phyloP scores from a whole-genome alignment of 2,329 filamentous ascomycete genomes.

The Fusarium sp. region DNA sequence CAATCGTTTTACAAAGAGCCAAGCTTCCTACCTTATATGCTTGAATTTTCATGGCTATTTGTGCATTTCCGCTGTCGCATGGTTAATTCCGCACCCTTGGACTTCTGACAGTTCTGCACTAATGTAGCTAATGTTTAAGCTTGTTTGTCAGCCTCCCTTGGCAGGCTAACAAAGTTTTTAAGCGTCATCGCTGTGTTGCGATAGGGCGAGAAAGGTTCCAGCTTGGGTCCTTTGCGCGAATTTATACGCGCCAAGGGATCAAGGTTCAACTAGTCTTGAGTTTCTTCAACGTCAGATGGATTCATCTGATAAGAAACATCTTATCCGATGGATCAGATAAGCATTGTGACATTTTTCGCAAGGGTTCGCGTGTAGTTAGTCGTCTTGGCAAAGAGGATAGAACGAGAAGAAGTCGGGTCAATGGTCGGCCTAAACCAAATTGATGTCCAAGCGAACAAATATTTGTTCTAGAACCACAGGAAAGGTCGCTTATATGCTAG shows the following conservation, averaged over 20 bases:
- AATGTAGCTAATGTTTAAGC: neutral
- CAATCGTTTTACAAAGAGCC: too few relatives aligned
- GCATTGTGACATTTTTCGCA: rapidly evolving
- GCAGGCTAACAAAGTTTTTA: neutral
- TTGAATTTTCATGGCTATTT: neutral
- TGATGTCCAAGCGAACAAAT: rapidly evolving
- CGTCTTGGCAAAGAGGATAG: neutral
- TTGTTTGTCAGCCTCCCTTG: neutral
- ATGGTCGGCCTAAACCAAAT: rapidly evolving
- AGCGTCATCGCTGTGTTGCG: rapidly evolving
- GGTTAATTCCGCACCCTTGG: neutral
- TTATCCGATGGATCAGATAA: neutral
- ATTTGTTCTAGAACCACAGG: neutral
- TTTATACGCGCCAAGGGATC: neutral
- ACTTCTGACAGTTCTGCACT: neutral
- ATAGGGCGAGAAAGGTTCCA: neutral
- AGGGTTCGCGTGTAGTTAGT: rapidly evolving
- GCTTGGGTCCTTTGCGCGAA: neutral
- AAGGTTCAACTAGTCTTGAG: neutral
- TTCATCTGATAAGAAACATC: neutral
- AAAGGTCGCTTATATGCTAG: rapidly evolving
- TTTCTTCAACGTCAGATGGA: neutral
- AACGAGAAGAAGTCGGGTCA: neutral
- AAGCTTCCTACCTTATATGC: neutral
- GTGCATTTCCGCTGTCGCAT: neutral